phyloP scores from a whole-genome alignment of 306 rosid genomes.

The Sophora flavescens region DNA sequence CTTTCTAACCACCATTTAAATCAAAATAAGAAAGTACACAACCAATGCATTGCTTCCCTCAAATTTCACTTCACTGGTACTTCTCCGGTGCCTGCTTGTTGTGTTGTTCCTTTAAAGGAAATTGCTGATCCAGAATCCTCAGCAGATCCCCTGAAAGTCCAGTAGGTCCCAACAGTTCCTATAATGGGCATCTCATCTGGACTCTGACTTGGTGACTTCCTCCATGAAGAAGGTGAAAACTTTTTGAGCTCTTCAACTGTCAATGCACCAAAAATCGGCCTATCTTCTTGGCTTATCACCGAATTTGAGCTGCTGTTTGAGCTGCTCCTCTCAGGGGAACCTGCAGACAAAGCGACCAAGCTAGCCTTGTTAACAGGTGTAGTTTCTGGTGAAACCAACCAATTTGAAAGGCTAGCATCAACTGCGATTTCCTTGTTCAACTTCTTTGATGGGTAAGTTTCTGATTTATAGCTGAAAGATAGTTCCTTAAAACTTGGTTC shows the following conservation, averaged over 20 bases:
- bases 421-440: constrained; percentile 64
- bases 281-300: constrained; percentile 67
- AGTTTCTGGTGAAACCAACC: constrained; percentile 72
- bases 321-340: constrained; percentile 59
- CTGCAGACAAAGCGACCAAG: constrained; percentile 24
- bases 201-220: constrained; percentile 73
- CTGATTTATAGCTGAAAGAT: constrained; percentile 56
- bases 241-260: constrained; percentile 83
- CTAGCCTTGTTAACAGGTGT: constrained; percentile 57
- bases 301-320: constrained; percentile 74
- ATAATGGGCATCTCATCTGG: constrained; percentile 82
- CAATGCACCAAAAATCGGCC: constrained; percentile 90
- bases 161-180: constrained; percentile 83
- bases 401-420: constrained; percentile 91
- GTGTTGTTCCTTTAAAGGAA: constrained; percentile 81
- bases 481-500: constrained; percentile 49
- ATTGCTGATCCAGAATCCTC: constrained; percentile 59
- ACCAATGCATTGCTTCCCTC: constrained; percentile 20
- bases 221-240: constrained; percentile 73
- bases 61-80: constrained; percentile 59
- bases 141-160: constrained; percentile 55
- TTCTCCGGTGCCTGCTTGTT: constrained; percentile 88
- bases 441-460: constrained; percentile 53
- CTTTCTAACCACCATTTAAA: constrained; percentile 62
- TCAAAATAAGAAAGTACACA: constrained; percentile 56